Base-by-base conservation (phyloP, 371 early-diverging fungal genomes). In the Batkoa obscura region DNA sequence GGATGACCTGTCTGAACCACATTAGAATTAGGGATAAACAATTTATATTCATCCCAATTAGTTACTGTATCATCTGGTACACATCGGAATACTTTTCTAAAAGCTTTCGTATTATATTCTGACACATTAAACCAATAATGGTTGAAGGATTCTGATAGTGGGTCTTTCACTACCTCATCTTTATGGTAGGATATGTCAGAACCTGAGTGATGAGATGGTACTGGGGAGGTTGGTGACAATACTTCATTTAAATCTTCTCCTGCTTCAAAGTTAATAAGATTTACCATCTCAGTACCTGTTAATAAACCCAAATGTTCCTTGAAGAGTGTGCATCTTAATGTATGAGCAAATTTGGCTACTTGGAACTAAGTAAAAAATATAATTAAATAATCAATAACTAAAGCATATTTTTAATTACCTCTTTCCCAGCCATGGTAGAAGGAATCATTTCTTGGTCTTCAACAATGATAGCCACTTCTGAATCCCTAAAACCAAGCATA, bases 401-500 rank as follows among this genome's bases (percentile, higher is more conserved):
- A 12, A 35, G 36, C 36, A 4, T 23, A n/a, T n/a, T n/a, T n/a
- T n/a, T n/a, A n/a, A n/a, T n/a, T n/a, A n/a, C n/a, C n/a, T n/a
- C n/a, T n/a, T 78, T 65, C 2, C 83, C 86, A 60, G 82, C 68
- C 86, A 90, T 83, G 38, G 68, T 73, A 0, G 83, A 75, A 8
- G 68, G 64, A 0, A 91, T 70, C 45, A 70, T 71, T 35, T 81
- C 74, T 1, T 78, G 71, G 60, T 90, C 91, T 66, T 87, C 86
- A 33, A 90, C 71, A 13, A 88, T 52, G 62, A 85, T 73, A n/a
- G 88, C 88, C 41, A 90, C 72, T 68, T 94, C 95, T 1, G 90
- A 86, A 62, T 94, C 95, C 53, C 93, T 78, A 58, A 78, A 79
- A 9, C 95, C 95, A 32, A 81, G 63, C 66, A 83, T 80, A 0